phyloP scores from a whole-genome alignment of 495 filamentous ascomycete genomes.

The Annulohypoxylon stygium region DNA sequence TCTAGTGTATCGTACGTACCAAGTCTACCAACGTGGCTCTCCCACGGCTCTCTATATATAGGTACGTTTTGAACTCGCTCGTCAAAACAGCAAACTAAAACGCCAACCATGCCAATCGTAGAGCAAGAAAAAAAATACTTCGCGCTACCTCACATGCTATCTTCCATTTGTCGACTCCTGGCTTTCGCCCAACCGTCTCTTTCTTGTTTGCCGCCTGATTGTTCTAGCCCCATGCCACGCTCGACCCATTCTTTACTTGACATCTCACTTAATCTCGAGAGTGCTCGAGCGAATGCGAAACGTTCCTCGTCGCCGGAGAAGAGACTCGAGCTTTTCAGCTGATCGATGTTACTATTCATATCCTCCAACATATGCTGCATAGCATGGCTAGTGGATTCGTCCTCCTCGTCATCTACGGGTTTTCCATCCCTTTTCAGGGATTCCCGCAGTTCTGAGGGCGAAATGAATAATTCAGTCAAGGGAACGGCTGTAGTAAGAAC shows the following conservation, averaged over 20 bases:
- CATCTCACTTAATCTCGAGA: conserved; percentile 91
- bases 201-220: conserved; percentile 70
- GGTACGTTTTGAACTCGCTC: conserved; percentile 4
- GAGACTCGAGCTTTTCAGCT: conserved; percentile 85
- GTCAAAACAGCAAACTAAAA: conserved; percentile 18
- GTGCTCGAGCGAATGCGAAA: conserved; percentile 92
- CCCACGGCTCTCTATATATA: conserved; percentile 14
- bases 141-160: conserved; percentile 70
- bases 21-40: background rate
- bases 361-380: conserved; percentile 97
- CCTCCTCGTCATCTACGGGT: conserved; percentile 57
- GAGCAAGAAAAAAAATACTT: background rate
- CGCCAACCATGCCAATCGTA: conserved; percentile 27
- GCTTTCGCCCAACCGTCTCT: conserved; percentile 74
- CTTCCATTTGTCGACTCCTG: conserved; percentile 76
- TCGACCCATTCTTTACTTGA: conserved; percentile 95
- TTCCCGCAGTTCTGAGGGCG: conserved; percentile 77
- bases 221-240: conserved; percentile 77
- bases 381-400: conserved; percentile 76
- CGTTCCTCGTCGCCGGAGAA: conserved; percentile 97
- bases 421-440: conserved; percentile 60
- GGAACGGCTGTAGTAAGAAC: conserved; percentile 91
- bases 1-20: conserved; percentile 1
- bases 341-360: conserved; percentile 84
- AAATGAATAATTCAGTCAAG: conserved; percentile 87